Evolutionary conservation across 768 basidiomycete species (phyloP), one percentile per base, ranked within the genome.

Genomic region (Macrolepiota albuminosa): DNA sequence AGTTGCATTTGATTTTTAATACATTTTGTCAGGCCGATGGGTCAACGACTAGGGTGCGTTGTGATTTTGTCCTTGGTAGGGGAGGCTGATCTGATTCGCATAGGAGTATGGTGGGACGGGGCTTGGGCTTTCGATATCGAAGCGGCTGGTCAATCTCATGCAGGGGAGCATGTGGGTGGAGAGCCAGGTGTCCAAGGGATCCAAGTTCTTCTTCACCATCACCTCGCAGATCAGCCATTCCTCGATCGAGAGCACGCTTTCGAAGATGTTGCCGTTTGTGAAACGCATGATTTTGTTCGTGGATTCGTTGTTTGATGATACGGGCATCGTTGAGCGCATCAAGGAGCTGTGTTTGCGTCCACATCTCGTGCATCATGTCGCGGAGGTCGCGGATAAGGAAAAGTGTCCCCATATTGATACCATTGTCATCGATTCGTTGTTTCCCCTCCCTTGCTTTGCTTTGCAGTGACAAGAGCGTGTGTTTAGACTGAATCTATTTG

Each of bases 131-230:
- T 21, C 21, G 21, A 21, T 21, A 21, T 21, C 21, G 21, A 21
- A 21, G 21, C 21, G 21, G 21, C 86, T 99, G 26, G 96, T 98
- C n/a, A 88, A 87, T 51, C 88, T 99, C 66, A 99, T 99, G 97
- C 87, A 93, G 66, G 97, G 97, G 49, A 93, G 96, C 68, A 92
- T 99, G 81, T 99, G 97, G 97, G 97, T 99, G 24, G 93, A 97
- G 75, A 91, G 88, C 62, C 93, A 96, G 71, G 91, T 96, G 60
- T 83, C 89, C 49, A 89, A 92, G 66, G 97, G 97, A 33, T 91
- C 87, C 76, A 88, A 87, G 73, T 96, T 98, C 84, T 96, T 98
- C 84, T 98, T 98, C 80, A 95, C 94, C 31, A 93, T 95, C 76
- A 88, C 87, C 6, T 93, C 89, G 21, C 21, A 21, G 21, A 21